Evolutionary conservation across 2,329 filamentous ascomycete species (phyloP).

Genomic region (Ascochyta koolunga): DNA sequence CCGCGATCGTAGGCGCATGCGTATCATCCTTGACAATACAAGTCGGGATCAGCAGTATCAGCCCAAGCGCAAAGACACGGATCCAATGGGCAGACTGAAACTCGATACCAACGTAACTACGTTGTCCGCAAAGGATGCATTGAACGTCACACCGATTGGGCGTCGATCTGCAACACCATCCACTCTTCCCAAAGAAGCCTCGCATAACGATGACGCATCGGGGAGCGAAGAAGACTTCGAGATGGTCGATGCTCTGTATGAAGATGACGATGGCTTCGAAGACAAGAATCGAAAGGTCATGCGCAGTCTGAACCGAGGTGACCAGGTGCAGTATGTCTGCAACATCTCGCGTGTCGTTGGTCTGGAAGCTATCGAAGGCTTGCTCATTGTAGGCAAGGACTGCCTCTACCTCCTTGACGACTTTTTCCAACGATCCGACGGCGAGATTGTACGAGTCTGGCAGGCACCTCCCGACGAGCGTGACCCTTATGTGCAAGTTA

Average conservation of each 20-base stretch:
- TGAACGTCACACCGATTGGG: constrained; percentile 38
- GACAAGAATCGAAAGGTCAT: constrained; percentile 99
- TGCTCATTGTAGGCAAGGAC: constrained; percentile 91
- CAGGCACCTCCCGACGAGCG: constrained; percentile 91
- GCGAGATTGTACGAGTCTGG: constrained; percentile 96
- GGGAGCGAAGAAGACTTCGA: constrained; percentile 89
- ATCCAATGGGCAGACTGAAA: constrained; percentile 55
- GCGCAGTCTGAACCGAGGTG: constrained; percentile 86
- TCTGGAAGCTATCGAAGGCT: constrained; percentile 89
- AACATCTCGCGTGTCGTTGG: constrained; percentile 95
- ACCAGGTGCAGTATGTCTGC: constrained; percentile 90
- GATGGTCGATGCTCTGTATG: constrained; percentile 90
- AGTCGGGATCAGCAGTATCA: constrained; percentile 74
- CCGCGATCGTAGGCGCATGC: constrained; percentile 89
- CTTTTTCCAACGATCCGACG: constrained; percentile 92
- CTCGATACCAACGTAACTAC: constrained; percentile 53
- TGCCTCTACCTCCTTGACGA: constrained; percentile 94
- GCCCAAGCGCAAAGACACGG: constrained; percentile 77
- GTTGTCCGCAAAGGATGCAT: constrained; percentile 36
- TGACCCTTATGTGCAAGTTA: constrained; percentile 93
- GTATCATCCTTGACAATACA: constrained; percentile 79
- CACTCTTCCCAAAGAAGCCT: constrained; percentile 21
- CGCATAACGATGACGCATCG: constrained; percentile 44
- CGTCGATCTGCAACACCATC: constrained; percentile 28
- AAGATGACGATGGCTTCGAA: constrained; percentile 84